Conservation (phyloP, 805 yeast genomes). For the Kodamaea laetipori region DNA sequence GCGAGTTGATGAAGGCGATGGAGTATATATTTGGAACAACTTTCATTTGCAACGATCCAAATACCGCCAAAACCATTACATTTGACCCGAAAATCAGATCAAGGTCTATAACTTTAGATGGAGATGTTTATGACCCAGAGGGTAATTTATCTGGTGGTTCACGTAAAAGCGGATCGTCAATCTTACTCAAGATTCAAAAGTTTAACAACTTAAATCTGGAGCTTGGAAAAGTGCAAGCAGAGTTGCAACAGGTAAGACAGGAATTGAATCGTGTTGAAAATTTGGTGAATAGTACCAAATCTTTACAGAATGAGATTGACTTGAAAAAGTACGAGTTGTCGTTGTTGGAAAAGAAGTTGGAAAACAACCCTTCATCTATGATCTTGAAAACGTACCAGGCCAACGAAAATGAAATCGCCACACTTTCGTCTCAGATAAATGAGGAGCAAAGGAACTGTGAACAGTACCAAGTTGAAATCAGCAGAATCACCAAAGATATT, state of each 20-base stretch:
- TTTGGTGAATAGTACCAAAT: slow-evolving; percentile 51
- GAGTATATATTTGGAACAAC: slow-evolving; percentile 88
- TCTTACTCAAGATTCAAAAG: slow-evolving; percentile 66
- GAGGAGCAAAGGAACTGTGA: slow-evolving; percentile 34
- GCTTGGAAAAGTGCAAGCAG: slow-evolving; percentile 42
- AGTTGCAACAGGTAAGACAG: slow-evolving; percentile 41
- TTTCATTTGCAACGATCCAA: slow-evolving; percentile 84
- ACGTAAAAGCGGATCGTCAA: slow-evolving; percentile 57
- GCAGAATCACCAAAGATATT: slow-evolving; percentile 69
- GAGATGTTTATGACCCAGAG: slow-evolving; percentile 93
- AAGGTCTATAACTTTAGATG: slow-evolving; percentile 85
- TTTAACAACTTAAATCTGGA: slow-evolving; percentile 50
- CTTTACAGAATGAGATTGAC: slow-evolving; percentile 59
- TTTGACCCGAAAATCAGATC: slow-evolving; percentile 79
- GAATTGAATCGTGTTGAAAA: slow-evolving; percentile 46
- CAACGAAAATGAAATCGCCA: slow-evolving; percentile 47
- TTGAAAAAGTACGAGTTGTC: slow-evolving; percentile 61
- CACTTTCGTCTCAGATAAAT: slow-evolving; percentile 40
- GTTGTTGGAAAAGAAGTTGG: slow-evolving; percentile 55
- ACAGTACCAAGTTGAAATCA: slow-evolving; percentile 46
- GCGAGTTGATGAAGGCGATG: slow-evolving; percentile 78
- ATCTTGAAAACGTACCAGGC: slow-evolving; percentile 53
- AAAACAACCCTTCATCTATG: slow-evolving; percentile 56
- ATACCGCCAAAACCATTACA: slow-evolving; percentile 85
- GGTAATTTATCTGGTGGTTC: slow-evolving; percentile 98